Evolutionary conservation across 345 rosid genomes (phyloP), one percentile per base, ranked within the genome.

Genomic region (Alliaria petiolata): DNA sequence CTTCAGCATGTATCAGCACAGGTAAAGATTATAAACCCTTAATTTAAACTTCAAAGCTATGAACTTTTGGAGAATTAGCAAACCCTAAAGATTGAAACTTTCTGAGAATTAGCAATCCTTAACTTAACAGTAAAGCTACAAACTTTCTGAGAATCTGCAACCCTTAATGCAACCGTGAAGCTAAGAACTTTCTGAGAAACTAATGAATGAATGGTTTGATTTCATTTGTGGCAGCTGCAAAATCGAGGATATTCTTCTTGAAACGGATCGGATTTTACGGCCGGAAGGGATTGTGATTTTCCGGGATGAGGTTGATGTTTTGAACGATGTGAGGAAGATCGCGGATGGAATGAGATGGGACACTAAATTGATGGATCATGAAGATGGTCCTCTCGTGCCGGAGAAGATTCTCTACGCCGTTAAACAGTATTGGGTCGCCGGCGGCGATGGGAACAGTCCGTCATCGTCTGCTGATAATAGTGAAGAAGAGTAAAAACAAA

Each of bases 351-450:
- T 95, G 92, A 89, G 96, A 74, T 95, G 99, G 99, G 91, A 95
- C 59, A 79, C 89, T 55, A 95, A 87, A 78, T 54, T 91, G 83
- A 71, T 85, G 80, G 99, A 95, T 81, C 96, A 91, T 3, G 99
- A 95, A 82, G 99, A 95, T 17, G 98, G 99, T 14, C 99, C 99
- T 39, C 92, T 95, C 1, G 91, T 89, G 20, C 88, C 97, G 0
- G 90, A 85, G 80, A 91, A 95, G 78, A 85, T 91, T 52, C 78
- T 95, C 38, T 81, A 83, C 39, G 97, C 86, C 57, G 78, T 79
- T 47, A 95, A 95, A 74, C 97, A 84, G 67, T 91, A 95, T 61
- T 91, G 99, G 99, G 90, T 85, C 45, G 99, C 91, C 51, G 39
- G 86, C 34, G 56, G 70, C 8, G 70, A 75, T 53, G 86, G 84